Conservation (phyloP, 495 filamentous ascomycete genomes). For the Hypoxylon crocopeplum region DNA sequence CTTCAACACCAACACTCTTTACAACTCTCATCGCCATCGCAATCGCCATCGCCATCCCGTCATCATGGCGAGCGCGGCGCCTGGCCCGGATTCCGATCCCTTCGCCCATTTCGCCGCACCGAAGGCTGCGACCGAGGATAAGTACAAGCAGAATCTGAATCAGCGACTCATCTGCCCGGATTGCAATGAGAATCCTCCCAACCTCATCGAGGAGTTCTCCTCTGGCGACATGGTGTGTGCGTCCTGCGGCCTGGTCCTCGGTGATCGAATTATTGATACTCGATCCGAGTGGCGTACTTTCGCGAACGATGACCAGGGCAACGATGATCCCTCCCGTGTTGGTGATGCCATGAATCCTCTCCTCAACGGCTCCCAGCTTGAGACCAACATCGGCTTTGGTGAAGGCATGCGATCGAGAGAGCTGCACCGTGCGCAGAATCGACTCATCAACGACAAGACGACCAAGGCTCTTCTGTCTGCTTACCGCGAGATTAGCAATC, state of each 20-base stretch:
- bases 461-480: slow-evolving; percentile 72
- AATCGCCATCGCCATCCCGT: slow-evolving; percentile 10
- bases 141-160: slow-evolving; percentile 72
- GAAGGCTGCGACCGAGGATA: slow-evolving; percentile 19
- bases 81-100: slow-evolving; percentile 26
- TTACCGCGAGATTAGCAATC: slow-evolving; percentile 86
- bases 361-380: slow-evolving; percentile 88
- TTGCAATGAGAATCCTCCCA: slow-evolving; percentile 88
- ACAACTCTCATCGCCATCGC: neutral
- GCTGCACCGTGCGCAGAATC: slow-evolving; percentile 86
- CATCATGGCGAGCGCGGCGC: slow-evolving; percentile 25
- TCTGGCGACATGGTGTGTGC: slow-evolving; percentile 92
- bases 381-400: slow-evolving; percentile 84
- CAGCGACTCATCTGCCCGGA: slow-evolving; percentile 83
- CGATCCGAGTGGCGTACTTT: slow-evolving; percentile 99
- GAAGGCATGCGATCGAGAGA: slow-evolving; percentile 76
- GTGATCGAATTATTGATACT: slow-evolving; percentile 89
- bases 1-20: neutral
- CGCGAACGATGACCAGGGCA: slow-evolving; percentile 91
- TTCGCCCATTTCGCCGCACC: slow-evolving; percentile 6
- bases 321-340: slow-evolving; percentile 96
- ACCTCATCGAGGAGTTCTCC: slow-evolving; percentile 90
- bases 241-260: slow-evolving; percentile 89
- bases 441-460: slow-evolving; percentile 82
- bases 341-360: slow-evolving; percentile 88